These are phyloP conservation scores for Hypericum androsaemum DNA, from an alignment of 345 rosid species.

Conservation along the genomic window DNA sequence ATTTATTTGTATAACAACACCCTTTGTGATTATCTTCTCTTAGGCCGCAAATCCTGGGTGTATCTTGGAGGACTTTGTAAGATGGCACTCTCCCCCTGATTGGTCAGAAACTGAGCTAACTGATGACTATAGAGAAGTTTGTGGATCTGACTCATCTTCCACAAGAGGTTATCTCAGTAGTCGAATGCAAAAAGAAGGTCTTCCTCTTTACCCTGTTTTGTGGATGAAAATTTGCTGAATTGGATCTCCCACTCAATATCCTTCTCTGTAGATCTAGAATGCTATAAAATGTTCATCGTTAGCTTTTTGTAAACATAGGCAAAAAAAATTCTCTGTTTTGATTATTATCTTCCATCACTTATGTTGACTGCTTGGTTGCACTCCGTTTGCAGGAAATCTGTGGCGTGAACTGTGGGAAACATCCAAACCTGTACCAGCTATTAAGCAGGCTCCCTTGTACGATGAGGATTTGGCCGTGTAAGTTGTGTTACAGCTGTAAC, in stretches of 20 bases:
- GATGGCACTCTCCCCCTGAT: constrained; percentile 99
- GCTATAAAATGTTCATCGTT: too few species aligned
- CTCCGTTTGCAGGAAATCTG: constrained; percentile 56
- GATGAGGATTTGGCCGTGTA: constrained; percentile 97
- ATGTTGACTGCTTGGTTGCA: too few species aligned
- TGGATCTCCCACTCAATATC: background rate
- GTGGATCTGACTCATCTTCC: constrained; percentile 31
- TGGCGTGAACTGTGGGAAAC: constrained; percentile 97
- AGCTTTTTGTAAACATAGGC: too few species aligned
- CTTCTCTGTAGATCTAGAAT: too few species aligned
- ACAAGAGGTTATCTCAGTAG: constrained; percentile 74
- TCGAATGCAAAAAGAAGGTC: constrained; percentile 98
- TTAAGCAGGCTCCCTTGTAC: constrained; percentile 77
- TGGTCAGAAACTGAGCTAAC: constrained; percentile 60
- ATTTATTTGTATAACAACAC: too few species aligned
- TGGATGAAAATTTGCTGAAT: constrained; percentile 6
- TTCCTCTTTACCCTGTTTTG: constrained; percentile 4
- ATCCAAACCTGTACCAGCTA: constrained; percentile 79
- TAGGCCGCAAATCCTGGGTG: constrained; percentile 99
- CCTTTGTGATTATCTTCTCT: background rate
- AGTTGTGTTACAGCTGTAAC: constrained; percentile 20
- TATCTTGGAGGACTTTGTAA: constrained; percentile 91
- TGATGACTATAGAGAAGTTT: constrained; percentile 30
- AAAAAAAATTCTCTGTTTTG: too few species aligned
- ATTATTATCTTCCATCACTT: too few species aligned